Conservation (phyloP, 1,284 basidiomycete genomes). For the Gomphus sp. region DNA sequence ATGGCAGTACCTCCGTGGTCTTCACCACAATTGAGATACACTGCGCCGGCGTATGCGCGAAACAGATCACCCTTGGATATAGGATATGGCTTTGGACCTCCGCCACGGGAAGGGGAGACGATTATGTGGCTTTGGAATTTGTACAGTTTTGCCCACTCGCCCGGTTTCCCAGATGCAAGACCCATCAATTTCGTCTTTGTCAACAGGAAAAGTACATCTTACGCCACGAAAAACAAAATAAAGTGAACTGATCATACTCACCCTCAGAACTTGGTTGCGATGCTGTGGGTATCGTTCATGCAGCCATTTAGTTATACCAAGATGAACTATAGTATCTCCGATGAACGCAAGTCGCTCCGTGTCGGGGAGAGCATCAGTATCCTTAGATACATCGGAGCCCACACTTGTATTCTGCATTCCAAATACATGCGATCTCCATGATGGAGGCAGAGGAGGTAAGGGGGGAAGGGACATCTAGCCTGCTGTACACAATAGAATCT, state of each 20-base stretch:
- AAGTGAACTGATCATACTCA: neutral
- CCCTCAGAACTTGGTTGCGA: neutral
- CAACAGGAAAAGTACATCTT: neutral
- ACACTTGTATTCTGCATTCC: neutral
- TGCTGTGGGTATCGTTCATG: neutral
- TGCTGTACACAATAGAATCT: too few species aligned
- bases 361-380: neutral
- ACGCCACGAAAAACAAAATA: neutral
- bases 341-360: neutral
- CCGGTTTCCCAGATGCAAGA: neutral
- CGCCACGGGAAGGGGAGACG: neutral
- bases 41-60: neutral
- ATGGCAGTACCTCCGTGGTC: neutral
- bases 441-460: neutral
- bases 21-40: neutral
- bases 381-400: neutral
- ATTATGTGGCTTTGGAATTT: neutral
- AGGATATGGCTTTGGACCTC: neutral
- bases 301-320: neutral
- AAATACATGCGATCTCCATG: neutral
- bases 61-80: neutral
- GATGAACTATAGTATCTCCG: neutral
- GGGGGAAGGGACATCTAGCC: neutral
- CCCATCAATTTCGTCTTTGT: neutral
- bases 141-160: neutral